Base-by-base conservation (phyloP, 305 asterid species). In the Stenogyne calaminthoides region DNA sequence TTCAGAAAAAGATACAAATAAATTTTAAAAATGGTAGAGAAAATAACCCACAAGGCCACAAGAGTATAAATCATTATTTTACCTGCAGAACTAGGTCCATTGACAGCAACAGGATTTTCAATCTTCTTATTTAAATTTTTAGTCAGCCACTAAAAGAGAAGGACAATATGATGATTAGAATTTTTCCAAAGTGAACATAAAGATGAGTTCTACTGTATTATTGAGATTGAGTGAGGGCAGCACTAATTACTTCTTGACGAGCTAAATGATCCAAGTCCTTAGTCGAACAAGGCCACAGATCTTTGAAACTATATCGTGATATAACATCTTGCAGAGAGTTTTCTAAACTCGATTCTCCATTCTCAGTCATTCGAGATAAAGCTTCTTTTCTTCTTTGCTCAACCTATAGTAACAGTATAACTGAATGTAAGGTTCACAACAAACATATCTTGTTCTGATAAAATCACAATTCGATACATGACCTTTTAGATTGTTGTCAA, bases 321-420 rank as follows among this genome's bases (percentile, higher is more conserved):
- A 88, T 87, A 69, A 94, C 86, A 81, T 94, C 97, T 81, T 88
- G 97, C 81, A 91, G 82, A 61, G 97, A 84, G 76, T 77, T 86
- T 73, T 89, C 98, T 39, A 90, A 66, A 64, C 62, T 82, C 56
- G 92, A 78, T 78, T 85, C 91, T 76, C 88, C 99, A 64, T 86
- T 96, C 70, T 84, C 95, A 66, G 80, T 84, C 52, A 78, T 76
- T 70, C 84, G 87, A 66, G 85, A 86, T 79, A 94, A 87, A 71
- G 98, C 97, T 76, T 91, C 98, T 86, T 91, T 94, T 79, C 95
- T 88, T 78, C 99, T 84, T 82, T 94, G 97, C 81, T 94, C 97
- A 74, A 93, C 97, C 98, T 93, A 75, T 60, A 62, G 58, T 27
- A 80, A 75, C 57, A 76, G 58, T 36, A 36, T 7, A 76, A 56